phyloP scores from a whole-genome alignment of 306 rosid species.

The Aeschynomene evenia region DNA sequence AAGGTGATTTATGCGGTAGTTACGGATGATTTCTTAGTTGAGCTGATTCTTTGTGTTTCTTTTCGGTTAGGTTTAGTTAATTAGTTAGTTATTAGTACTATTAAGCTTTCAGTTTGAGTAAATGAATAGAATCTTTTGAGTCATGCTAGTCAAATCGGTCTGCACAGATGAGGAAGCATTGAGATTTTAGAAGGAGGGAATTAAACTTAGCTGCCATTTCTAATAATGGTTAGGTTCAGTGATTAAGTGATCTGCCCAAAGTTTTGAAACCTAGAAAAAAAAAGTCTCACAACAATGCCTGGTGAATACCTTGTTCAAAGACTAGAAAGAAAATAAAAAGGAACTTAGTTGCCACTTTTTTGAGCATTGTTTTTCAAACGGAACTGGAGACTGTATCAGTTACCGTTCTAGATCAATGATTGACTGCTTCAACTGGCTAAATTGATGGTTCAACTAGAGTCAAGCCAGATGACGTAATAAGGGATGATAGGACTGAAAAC shows the following conservation, averaged over 20 bases:
- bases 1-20: slow-evolving; percentile 22
- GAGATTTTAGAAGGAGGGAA: slow-evolving; percentile 5
- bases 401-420: not conserved
- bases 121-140: slow-evolving; percentile 11
- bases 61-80: slow-evolving; percentile 28
- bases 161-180: not conserved
- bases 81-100: not conserved
- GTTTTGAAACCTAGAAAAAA: not conserved
- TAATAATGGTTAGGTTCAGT: too few species aligned
- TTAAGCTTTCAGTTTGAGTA: slow-evolving; percentile 4
- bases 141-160: not conserved
- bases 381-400: not conserved
- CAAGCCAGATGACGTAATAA: not conserved
- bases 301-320: not conserved
- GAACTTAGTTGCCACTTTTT: not conserved
- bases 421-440: not conserved
- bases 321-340: not conserved
- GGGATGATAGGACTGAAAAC: not conserved
- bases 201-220: not conserved
- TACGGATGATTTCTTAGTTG: slow-evolving; percentile 24
- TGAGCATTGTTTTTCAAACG: not conserved
- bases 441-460: not conserved
- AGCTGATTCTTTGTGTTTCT: slow-evolving; percentile 5
- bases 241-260: not conserved
- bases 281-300: not conserved